Conservation (phyloP, 2,329 filamentous ascomycete species). For the Paraconiothyrium sp. region DNA sequence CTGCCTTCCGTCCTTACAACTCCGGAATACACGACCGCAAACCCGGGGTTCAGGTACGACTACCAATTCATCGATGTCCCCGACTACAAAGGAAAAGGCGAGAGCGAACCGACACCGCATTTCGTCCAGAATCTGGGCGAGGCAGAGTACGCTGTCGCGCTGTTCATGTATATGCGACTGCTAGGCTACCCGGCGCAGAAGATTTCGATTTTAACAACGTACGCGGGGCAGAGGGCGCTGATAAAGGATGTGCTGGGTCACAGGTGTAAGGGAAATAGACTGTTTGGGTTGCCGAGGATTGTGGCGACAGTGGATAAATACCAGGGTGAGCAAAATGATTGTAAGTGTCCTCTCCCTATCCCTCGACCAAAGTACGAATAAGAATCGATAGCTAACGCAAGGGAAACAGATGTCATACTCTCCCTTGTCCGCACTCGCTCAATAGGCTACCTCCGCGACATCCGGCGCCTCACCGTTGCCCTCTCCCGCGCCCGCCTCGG, state of each 20-base stretch:
- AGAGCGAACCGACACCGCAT: constrained; percentile 89
- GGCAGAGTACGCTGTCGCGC: constrained; percentile 93
- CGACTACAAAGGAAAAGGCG: constrained; percentile 89
- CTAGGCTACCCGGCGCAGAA: constrained; percentile 86
- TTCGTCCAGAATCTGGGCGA: constrained; percentile 97
- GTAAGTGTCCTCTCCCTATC: constrained; percentile 63
- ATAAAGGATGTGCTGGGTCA: constrained; percentile 87
- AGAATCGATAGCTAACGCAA: constrained; percentile 17
- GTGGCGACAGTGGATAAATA: constrained; percentile 98
- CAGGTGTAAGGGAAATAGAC: constrained; percentile 80
- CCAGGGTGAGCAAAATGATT: constrained; percentile 99
- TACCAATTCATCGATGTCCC: constrained; percentile 97
- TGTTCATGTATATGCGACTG: constrained; percentile 97
- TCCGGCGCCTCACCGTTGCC: constrained; percentile 92
- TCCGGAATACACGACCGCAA: constrained; percentile 80
- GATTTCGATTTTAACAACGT: constrained; percentile 92
- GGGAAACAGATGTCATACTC: constrained; percentile 79
- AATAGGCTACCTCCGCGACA: constrained; percentile 91
- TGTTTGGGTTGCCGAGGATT: constrained; percentile 89
- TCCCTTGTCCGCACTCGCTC: constrained; percentile 88
- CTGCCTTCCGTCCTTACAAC: constrained; percentile 76
- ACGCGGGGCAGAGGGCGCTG: constrained; percentile 89
- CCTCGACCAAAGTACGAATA: not conserved
- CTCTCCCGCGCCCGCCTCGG: constrained; percentile 91
- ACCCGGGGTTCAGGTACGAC: constrained; percentile 91